Base-by-base conservation (phyloP, 495 filamentous ascomycete species). In the Penicillium herquei region DNA sequence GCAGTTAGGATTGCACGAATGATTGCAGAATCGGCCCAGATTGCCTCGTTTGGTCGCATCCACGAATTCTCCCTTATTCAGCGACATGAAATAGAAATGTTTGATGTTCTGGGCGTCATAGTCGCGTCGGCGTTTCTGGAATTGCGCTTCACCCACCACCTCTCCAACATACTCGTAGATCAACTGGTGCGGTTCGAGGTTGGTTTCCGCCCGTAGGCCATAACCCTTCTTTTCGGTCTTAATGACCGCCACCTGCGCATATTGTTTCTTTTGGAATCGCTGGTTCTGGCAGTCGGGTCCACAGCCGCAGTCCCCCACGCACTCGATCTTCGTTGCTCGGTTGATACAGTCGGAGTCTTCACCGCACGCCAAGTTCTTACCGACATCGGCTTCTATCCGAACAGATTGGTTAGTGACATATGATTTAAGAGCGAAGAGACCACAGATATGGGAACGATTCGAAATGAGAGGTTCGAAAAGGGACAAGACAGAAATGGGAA, bases 21-120 rank as follows among this genome's bases (percentile, higher is more conserved):
- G 94, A 68, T 99, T 99, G 80, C 95, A 98, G 67, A 99, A 99
- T 17, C 94, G 85, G 37, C 92, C 94, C 12, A 99, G 82, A 65
- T 97, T 96, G 37, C 94, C 94, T 67, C 89, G 95, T 66, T 95
- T 97, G 31, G 94, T 99, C 10, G 94, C 94, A 72, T 99, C 94
- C 54, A 99, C 90, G 62, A 98, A 99, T 74, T 98, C 93, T 60
- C 85, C 89, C 71, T 95, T 95, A 67, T 84, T 93, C 52, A 99
- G 86, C 37, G 95, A 98, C 94, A 99, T 99, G 74, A 99, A 99
- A 71, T 99, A 99, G 68, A 99, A 99, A 72, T 99, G 94, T 67
- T 91, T 94, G 78, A 99, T 97, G 33, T 92, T 92, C 66, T 96
- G 91, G 52, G 92, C 84, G 64, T 94, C 90, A 69, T 99, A 99